A percentile compares a stretch with the other conserved stretches of the same genome.
Evolutionary conservation across 2,329 filamentous ascomycete species (phyloP).

Genomic region (Fusarium sp.): DNA sequence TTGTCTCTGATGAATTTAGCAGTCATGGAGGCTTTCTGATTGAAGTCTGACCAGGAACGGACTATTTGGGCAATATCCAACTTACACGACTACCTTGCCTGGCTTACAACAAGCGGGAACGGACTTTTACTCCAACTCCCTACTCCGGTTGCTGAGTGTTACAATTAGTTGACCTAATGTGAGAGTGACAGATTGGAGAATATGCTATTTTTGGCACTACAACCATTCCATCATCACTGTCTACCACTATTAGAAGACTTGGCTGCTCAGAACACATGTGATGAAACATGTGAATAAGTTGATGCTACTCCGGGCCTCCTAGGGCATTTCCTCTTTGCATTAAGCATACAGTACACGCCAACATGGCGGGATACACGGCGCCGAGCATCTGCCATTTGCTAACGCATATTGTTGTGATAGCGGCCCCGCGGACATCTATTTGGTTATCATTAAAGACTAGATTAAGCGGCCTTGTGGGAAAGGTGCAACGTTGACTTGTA

Average conservation of each 20-base stretch:
- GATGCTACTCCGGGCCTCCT: background rate
- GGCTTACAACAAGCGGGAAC: conserved; percentile 3
- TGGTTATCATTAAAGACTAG: background rate
- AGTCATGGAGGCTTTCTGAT: background rate
- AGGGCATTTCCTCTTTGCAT: background rate
- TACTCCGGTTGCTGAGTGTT: background rate
- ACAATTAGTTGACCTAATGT: background rate
- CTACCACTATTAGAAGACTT: background rate
- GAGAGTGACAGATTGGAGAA: background rate
- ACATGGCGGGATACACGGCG: conserved; percentile 4
- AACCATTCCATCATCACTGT: background rate
- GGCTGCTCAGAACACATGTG: background rate
- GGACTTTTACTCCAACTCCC: conserved; percentile 20
- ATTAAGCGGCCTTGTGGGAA: background rate
- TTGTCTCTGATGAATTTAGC: background rate
- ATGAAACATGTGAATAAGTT: background rate
- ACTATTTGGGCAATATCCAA: background rate
- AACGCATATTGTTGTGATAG: background rate
- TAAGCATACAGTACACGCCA: background rate
- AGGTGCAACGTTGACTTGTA: conserved; percentile 20
- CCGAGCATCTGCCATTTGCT: background rate
- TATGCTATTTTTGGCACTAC: background rate
- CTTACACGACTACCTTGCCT: too few relatives aligned
- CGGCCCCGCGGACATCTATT: background rate
- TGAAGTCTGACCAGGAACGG: background rate